Evolutionary conservation across 257 asterid genomes (phyloP).

Genomic region (Primulina tabacum): DNA sequence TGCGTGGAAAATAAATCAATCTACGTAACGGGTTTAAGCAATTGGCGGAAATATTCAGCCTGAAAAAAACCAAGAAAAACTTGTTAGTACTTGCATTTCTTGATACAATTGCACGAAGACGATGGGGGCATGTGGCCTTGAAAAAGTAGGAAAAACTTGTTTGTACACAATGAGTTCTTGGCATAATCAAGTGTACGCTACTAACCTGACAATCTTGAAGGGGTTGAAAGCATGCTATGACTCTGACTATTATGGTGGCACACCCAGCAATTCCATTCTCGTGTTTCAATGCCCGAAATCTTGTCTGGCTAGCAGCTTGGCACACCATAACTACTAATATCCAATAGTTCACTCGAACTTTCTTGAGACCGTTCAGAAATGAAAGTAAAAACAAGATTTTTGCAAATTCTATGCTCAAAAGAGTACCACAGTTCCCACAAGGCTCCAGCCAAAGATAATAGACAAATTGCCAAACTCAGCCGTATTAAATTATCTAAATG

Average conservation of each 20-base stretch:
- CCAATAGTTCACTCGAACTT: conserved; percentile 45
- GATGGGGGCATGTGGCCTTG: no score
- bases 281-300: conserved; percentile 92
- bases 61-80: conserved; percentile 39
- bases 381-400: no score
- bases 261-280: conserved; percentile 83
- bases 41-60: conserved; percentile 94
- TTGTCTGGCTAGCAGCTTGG: conserved; percentile 98
- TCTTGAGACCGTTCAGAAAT: no score
- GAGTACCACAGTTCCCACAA: no score
- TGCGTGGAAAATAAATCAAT: conserved; percentile 36
- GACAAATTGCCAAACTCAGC: no score
- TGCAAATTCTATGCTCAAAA: no score
- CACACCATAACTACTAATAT: conserved; percentile 91
- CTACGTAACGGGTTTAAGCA: conserved; percentile 98
- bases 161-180: no score
- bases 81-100: conserved; percentile 21
- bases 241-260: conserved; percentile 90
- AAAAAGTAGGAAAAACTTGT: no score
- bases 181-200: no score
- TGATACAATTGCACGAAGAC: background rate
- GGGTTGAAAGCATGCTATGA: conserved; percentile 96
- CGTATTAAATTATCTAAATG: no score
- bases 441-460: no score
- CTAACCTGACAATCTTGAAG: conserved; percentile 96